phyloP scores from a whole-genome alignment of 768 basidiomycete species.

The Auriscalpium vulgare region DNA sequence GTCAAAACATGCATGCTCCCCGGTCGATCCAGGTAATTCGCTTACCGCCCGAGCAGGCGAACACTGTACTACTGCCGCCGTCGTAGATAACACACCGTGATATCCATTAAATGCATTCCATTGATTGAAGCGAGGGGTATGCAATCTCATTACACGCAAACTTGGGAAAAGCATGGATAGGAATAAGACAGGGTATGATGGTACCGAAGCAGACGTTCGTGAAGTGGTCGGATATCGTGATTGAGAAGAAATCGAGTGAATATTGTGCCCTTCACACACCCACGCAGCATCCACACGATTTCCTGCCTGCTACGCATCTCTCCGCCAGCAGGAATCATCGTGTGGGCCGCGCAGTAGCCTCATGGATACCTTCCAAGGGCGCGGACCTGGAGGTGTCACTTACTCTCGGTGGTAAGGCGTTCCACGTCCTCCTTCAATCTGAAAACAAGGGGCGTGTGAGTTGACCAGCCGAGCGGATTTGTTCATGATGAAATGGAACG shows the following conservation, averaged over 20 bases:
- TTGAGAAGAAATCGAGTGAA: neutral
- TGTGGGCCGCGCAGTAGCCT: neutral
- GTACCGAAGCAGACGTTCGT: neutral
- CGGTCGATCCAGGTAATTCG: too few relatives aligned
- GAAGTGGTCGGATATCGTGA: neutral
- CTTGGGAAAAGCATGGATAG: constrained; percentile 10
- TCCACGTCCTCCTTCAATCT: constrained; percentile 69
- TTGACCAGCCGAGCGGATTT: neutral
- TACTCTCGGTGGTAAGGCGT: constrained; percentile 35
- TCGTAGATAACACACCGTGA: neutral
- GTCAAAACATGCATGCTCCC: too few relatives aligned
- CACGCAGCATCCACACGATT: too few relatives aligned
- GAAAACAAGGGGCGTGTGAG: constrained; percentile 14
- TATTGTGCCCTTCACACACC: neutral
- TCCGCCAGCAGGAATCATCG: neutral
- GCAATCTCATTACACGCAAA: constrained; percentile 2
- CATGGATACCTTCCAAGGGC: too few relatives aligned
- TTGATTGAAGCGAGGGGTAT: neutral
- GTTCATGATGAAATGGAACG: constrained; percentile 22
- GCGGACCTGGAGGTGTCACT: constrained; percentile 16
- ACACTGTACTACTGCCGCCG: too few relatives aligned
- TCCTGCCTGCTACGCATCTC: too few relatives aligned
- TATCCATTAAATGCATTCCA: neutral
- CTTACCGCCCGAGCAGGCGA: too few relatives aligned
- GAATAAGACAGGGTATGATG: constrained; percentile 15